Conservation (phyloP, 768 basidiomycete species). For the Trametes coccinea region DNA sequence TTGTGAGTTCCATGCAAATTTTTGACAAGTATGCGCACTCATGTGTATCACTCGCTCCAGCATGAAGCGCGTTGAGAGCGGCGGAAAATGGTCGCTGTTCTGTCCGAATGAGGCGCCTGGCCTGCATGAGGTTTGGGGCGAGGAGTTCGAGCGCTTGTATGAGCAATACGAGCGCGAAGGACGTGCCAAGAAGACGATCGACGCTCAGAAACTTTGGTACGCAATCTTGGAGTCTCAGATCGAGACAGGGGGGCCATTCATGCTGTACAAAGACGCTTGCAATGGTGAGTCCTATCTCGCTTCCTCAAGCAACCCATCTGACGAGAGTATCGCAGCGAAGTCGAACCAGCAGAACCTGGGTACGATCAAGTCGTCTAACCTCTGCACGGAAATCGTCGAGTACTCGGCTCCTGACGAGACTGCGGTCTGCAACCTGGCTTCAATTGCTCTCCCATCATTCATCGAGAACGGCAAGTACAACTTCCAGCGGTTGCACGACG, state of each 20-base stretch:
- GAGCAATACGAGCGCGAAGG: slow-evolving; percentile 89
- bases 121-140: slow-evolving; percentile 84
- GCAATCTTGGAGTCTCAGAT: slow-evolving; percentile 95
- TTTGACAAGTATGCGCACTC: slow-evolving; percentile 3
- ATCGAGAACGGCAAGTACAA: slow-evolving; percentile 82
- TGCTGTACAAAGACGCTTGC: slow-evolving; percentile 96
- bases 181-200: slow-evolving; percentile 76
- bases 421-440: slow-evolving; percentile 98
- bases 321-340: slow-evolving; percentile 57
- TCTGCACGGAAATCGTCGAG: slow-evolving; percentile 99
- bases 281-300: slow-evolving; percentile 60
- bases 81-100: slow-evolving; percentile 93
- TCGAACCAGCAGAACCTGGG: slow-evolving; percentile 99
- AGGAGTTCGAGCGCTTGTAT: slow-evolving; percentile 86
- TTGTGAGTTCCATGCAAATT: slow-evolving; percentile 57
- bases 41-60: slow-evolving; percentile 37
- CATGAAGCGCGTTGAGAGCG: slow-evolving; percentile 95
- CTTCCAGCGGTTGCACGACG: slow-evolving; percentile 93
- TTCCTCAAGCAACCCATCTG: too few species aligned
- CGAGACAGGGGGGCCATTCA: slow-evolving; percentile 98
- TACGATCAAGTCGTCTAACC: slow-evolving; percentile 98
- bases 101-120: slow-evolving; percentile 96
- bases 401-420: slow-evolving; percentile 97
- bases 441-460: slow-evolving; percentile 91
- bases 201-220: slow-evolving; percentile 99